Conservation (phyloP, 192 early-diverging fungal species). For the Backusella macrospora region DNA sequence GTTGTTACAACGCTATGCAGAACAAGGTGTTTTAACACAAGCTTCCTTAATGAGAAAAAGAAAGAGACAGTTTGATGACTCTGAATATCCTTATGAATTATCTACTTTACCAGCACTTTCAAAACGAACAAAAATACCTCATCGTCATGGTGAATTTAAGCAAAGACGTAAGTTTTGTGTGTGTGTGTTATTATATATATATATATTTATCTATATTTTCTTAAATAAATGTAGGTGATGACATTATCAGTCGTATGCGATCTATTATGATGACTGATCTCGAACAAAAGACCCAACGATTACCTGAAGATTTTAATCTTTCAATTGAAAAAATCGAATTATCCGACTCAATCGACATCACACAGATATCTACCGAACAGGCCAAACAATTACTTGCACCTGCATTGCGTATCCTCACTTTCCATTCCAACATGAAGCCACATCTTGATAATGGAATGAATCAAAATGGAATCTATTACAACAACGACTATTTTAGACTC, state of each 20-base stretch:
- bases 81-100: constrained; percentile 19
- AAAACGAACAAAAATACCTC: constrained; percentile 40
- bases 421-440: constrained; percentile 40
- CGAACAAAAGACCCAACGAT: constrained; percentile 21
- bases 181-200: too few relatives aligned
- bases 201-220: too few relatives aligned
- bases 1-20: constrained; percentile 36
- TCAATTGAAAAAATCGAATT: constrained; percentile 19
- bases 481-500: constrained; percentile 39
- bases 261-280: constrained; percentile 24
- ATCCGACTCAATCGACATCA: not conserved
- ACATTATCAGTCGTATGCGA: constrained; percentile 26
- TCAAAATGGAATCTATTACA: constrained; percentile 47
- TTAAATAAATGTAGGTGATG: too few relatives aligned
- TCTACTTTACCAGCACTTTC: constrained; percentile 9
- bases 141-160: constrained; percentile 44
- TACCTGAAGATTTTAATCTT: constrained; percentile 1
- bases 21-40: constrained; percentile 34
- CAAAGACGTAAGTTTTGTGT: constrained; percentile 36
- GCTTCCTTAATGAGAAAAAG: constrained; percentile 30
- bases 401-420: constrained; percentile 19
- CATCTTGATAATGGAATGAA: constrained; percentile 45
- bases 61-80: not conserved
- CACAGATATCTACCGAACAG: constrained; percentile 13
- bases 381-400: constrained; percentile 23